A percentile compares a stretch with the other conserved stretches of the same genome.
phyloP scores from a whole-genome alignment of 257 asterid genomes.

The Nicotiana undulata region DNA sequence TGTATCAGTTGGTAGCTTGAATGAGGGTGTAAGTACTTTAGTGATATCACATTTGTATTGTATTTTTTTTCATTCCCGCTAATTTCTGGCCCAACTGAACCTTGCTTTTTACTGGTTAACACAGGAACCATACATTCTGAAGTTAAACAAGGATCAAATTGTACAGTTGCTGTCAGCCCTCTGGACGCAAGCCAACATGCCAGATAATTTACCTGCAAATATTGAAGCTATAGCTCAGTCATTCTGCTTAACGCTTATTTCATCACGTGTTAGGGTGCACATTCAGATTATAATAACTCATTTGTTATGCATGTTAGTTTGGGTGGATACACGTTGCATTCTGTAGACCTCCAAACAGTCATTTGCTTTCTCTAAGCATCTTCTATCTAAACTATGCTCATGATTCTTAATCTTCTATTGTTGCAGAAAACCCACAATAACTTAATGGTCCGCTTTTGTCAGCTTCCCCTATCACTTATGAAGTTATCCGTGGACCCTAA shows the following conservation, averaged over 20 bases:
- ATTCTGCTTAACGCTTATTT: conserved; percentile 64
- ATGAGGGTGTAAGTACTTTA: conserved; percentile 48
- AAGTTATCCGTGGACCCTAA: conserved; percentile 58
- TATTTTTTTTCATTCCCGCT: background rate
- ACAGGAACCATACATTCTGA: conserved; percentile 72
- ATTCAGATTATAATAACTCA: background rate
- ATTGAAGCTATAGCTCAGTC: conserved; percentile 92
- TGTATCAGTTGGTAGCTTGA: conserved; percentile 46
- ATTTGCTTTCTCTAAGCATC: background rate
- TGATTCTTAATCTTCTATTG: conserved; percentile 11
- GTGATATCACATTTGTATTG: background rate
- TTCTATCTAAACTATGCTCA: background rate
- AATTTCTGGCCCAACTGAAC: background rate
- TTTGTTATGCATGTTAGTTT: too few species aligned
- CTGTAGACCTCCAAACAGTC: too few species aligned
- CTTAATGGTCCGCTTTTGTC: conserved; percentile 62
- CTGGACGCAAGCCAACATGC: conserved; percentile 76
- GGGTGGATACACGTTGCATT: too few species aligned
- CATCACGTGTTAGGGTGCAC: conserved; percentile 61
- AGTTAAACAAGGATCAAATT: conserved; percentile 80
- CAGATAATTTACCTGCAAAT: conserved; percentile 79
- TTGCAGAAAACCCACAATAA: conserved; percentile 56
- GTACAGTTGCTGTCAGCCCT: conserved; percentile 75
- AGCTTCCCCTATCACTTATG: conserved; percentile 70
- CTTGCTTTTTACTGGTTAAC: conserved; percentile 6